Conservation (phyloP, 2,329 filamentous ascomycete species). For the Fusarium hostae region DNA sequence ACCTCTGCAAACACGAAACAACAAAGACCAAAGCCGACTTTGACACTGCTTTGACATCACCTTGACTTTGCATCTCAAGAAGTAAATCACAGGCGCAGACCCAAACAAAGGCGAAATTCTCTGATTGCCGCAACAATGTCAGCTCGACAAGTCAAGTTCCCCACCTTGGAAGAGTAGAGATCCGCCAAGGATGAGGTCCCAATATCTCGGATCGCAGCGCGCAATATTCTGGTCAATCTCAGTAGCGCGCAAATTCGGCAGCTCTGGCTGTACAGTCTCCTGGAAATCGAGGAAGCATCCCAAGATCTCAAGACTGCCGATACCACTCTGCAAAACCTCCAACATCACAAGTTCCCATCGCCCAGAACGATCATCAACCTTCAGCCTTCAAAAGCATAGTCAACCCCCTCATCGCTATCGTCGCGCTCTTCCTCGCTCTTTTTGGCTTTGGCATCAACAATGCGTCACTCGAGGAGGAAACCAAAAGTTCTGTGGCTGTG, state of each 20-base stretch:
- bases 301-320: not conserved
- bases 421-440: not conserved
- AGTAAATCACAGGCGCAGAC: no score
- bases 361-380: not conserved
- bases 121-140: not conserved
- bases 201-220: not conserved
- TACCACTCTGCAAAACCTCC: not conserved
- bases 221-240: not conserved
- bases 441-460: not conserved
- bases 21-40: not conserved
- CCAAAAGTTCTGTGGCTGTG: not conserved
- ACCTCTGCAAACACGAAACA: no score
- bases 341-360: rapidly evolving
- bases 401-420: not conserved
- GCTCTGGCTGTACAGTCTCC: not conserved
- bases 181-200: not conserved
- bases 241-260: not conserved
- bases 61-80: not conserved
- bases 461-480: not conserved
- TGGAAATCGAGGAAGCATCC: not conserved
- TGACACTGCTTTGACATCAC: not conserved
- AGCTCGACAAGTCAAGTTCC: not conserved
- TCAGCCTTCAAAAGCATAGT: rapidly evolving
- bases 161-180: not conserved
- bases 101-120: not conserved